Conservation (phyloP, 1,139 yeast genomes). For the Debaryomyces coudertii region DNA sequence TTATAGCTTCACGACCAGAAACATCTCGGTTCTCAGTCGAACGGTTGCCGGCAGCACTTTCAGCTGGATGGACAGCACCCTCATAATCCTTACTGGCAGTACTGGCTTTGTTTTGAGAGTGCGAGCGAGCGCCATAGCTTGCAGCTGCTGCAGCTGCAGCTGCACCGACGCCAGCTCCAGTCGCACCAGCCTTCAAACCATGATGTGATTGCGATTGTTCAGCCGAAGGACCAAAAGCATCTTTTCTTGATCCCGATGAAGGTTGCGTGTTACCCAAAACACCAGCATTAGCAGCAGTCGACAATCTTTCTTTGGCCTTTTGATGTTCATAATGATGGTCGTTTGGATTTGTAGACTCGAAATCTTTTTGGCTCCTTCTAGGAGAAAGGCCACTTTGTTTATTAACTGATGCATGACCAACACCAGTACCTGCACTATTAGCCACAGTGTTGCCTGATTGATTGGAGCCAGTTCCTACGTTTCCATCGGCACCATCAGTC, state of each 20-base stretch:
- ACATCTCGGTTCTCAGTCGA: background rate
- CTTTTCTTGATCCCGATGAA: conserved; percentile 19
- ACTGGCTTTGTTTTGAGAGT: conserved; percentile 1
- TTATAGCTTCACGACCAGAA: background rate
- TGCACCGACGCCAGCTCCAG: conserved; percentile 16
- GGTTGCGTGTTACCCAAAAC: conserved; percentile 12
- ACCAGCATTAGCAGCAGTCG: conserved; percentile 14
- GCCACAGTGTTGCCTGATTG: conserved; percentile 7
- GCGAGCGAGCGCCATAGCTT: conserved; percentile 15
- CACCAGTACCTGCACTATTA: conserved; percentile 8
- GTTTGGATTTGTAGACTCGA: conserved; percentile 3
- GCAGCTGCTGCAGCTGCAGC: conserved; percentile 16
- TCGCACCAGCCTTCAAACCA: conserved; percentile 7
- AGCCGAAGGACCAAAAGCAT: conserved; percentile 1
- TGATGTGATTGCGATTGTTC: conserved; percentile 5
- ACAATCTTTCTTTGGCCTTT: conserved; percentile 14
- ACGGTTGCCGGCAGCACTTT: background rate
- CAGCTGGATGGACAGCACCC: background rate
- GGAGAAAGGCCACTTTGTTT: background rate
- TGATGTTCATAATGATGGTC: conserved; percentile 8
- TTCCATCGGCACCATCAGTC: conserved; percentile 19
- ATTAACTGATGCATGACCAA: background rate
- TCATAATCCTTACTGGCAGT: conserved; percentile 1
- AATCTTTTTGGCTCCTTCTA: background rate
- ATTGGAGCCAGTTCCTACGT: background rate